A percentile compares a stretch with the other conserved stretches of the same genome.
phyloP scores from a whole-genome alignment of 805 yeast genomes.

The Yamadazyma laniorum region DNA sequence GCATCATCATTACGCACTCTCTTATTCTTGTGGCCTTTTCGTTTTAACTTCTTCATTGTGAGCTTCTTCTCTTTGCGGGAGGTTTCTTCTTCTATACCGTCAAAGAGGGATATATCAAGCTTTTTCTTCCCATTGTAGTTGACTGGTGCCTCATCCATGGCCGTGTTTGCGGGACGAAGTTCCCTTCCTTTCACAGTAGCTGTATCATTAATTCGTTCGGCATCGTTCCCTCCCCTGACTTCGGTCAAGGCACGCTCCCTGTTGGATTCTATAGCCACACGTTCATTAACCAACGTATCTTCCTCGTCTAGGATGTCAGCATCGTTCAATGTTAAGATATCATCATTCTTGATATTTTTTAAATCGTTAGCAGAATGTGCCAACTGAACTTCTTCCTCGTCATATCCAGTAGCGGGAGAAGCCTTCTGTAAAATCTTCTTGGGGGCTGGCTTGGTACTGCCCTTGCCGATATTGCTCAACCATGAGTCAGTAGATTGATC shows the following conservation, averaged over 20 bases:
- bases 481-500: slow-evolving; percentile 39
- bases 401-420: no score
- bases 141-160: background rate
- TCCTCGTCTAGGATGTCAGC: slow-evolving; percentile 32
- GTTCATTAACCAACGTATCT: slow-evolving; percentile 40
- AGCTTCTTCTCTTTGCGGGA: slow-evolving; percentile 14
- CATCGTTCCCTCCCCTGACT: slow-evolving; percentile 10
- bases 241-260: slow-evolving; percentile 16
- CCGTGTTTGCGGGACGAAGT: background rate
- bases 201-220: slow-evolving; percentile 16
- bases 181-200: slow-evolving; percentile 3
- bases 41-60: slow-evolving; percentile 44
- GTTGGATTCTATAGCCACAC: slow-evolving; percentile 10
- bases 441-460: background rate
- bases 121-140: background rate
- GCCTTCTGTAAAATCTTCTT: background rate
- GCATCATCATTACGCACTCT: slow-evolving; percentile 20
- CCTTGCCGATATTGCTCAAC: slow-evolving; percentile 33
- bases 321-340: slow-evolving; percentile 59
- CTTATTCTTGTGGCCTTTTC: slow-evolving; percentile 32
- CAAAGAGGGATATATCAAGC: slow-evolving; percentile 7
- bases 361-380: slow-evolving; percentile 48
- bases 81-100: slow-evolving; percentile 3
- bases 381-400: slow-evolving; percentile 26
- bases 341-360: slow-evolving; percentile 35